phyloP scores from a whole-genome alignment of 352 stramenopile genomes.

The Phytophthora quininea region DNA sequence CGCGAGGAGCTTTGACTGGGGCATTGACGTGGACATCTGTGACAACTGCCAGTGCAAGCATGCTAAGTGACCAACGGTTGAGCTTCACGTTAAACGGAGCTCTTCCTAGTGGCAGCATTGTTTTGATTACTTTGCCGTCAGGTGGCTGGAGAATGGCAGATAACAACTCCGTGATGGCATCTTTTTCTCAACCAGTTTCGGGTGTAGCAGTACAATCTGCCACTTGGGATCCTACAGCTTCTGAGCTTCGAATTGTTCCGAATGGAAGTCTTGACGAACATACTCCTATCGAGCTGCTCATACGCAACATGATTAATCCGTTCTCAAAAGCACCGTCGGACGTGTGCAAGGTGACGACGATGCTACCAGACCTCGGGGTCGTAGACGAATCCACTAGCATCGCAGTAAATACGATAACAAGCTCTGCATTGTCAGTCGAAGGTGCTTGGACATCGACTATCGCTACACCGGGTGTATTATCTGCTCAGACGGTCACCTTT shows the following conservation, averaged over 20 bases:
- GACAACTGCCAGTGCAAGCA: slow-evolving; percentile 53
- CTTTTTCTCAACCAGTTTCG: slow-evolving; percentile 38
- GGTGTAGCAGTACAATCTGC: slow-evolving; percentile 39
- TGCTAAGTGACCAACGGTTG: slow-evolving; percentile 58
- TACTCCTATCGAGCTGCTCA: slow-evolving; percentile 39
- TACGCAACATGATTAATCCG: slow-evolving; percentile 63
- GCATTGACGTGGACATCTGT: slow-evolving; percentile 42
- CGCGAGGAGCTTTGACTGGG: slow-evolving; percentile 38
- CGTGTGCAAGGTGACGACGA: slow-evolving; percentile 38
- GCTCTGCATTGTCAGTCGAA: slow-evolving; percentile 23
- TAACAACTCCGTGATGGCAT: slow-evolving; percentile 16
- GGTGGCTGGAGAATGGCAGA: slow-evolving; percentile 45
- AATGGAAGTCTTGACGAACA: slow-evolving; percentile 44
- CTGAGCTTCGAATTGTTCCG: slow-evolving; percentile 44
- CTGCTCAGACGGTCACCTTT: slow-evolving; percentile 47
- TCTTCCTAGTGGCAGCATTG: slow-evolving; percentile 54
- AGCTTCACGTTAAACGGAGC: slow-evolving; percentile 49
- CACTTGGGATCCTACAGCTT: slow-evolving; percentile 34
- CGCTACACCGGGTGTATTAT: slow-evolving; percentile 53
- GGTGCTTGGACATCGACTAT: slow-evolving; percentile 46
- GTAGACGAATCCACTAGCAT: slow-evolving; percentile 58
- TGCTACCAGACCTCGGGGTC: slow-evolving; percentile 44
- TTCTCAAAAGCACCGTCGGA: slow-evolving; percentile 32
- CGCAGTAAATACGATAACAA: slow-evolving; percentile 48
- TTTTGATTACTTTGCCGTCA: slow-evolving; percentile 43